Evolutionary conservation across 768 basidiomycete species (phyloP).

Genomic region (Brasilioporus rufonigricans): DNA sequence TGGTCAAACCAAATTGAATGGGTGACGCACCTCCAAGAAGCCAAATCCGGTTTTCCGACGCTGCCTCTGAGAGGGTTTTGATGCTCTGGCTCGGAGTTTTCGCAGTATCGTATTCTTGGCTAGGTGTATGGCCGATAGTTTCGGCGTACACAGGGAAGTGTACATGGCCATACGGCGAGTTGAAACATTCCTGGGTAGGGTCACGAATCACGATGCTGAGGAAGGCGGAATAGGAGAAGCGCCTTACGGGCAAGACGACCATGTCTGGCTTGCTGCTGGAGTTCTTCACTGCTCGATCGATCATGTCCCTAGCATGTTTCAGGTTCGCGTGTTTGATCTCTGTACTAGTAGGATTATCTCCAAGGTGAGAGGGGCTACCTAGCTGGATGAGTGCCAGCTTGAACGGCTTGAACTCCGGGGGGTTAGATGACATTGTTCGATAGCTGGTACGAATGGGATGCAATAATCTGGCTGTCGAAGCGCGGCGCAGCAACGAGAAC

Average conservation of each 20-base stretch:
- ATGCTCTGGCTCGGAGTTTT: constrained; percentile 71
- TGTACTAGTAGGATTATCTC: constrained; percentile 28
- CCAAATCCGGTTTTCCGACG: constrained; percentile 79
- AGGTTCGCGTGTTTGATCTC: constrained; percentile 70
- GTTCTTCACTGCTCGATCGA: constrained; percentile 61
- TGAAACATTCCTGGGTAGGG: constrained; percentile 73
- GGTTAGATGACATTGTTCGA: constrained; percentile 29
- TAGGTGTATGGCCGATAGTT: constrained; percentile 61
- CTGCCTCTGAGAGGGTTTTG: constrained; percentile 75
- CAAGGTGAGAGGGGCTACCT: constrained; percentile 56
- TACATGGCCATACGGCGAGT: constrained; percentile 77
- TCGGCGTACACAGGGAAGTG: constrained; percentile 87
- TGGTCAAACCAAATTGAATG: background rate
- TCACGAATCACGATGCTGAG: background rate
- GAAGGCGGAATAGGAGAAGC: background rate
- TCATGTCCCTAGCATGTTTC: constrained; percentile 75
- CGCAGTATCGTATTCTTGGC: constrained; percentile 54
- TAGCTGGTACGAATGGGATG: background rate
- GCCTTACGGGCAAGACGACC: constrained; percentile 78
- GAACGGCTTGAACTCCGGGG: constrained; percentile 62
- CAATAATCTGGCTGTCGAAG: background rate
- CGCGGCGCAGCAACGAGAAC: constrained; percentile 15
- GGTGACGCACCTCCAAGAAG: constrained; percentile 76
- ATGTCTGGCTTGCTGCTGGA: constrained; percentile 59
- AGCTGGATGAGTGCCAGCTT: constrained; percentile 89